Percentiles rank a stretch among this genome's conserved stretches.
These are phyloP conservation scores for Fusarium armeniacum DNA, from an alignment of 2,329 filamentous ascomycete genomes.

Conservation along the genomic window DNA sequence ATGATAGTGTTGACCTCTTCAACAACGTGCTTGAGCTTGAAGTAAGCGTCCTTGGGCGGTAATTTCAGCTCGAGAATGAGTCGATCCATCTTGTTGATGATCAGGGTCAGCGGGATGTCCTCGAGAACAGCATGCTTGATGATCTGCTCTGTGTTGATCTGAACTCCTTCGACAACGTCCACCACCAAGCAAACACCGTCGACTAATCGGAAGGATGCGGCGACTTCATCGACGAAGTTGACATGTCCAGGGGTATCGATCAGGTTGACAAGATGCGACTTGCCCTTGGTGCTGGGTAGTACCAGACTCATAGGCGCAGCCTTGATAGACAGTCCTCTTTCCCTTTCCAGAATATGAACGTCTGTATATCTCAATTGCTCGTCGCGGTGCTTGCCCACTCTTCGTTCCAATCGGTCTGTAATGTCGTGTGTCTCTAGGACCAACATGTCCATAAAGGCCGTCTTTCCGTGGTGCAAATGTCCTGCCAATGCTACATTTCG, in stretches of 20 bases:
- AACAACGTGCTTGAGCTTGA: conserved; percentile 98
- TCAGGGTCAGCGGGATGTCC: conserved; percentile 86
- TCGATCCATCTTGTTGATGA: conserved; percentile 98
- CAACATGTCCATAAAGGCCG: conserved; percentile 97
- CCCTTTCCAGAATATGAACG: conserved; percentile 87
- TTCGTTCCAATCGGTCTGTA: conserved; percentile 80
- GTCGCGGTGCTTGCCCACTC: conserved; percentile 83
- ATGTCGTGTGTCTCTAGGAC: conserved; percentile 96
- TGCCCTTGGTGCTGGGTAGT: conserved; percentile 87
- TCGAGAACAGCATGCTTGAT: conserved; percentile 96
- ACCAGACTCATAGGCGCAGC: conserved; percentile 94
- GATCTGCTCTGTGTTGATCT: conserved; percentile 95
- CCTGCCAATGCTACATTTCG: conserved; percentile 93
- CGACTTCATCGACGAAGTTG: conserved; percentile 98
- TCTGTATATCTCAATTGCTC: conserved; percentile 97
- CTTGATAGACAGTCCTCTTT: conserved; percentile 92
- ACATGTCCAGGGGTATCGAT: conserved; percentile 97
- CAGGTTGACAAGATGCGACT: conserved; percentile 95
- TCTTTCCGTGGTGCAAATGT: conserved; percentile 97
- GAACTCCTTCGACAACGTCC: conserved; percentile 98
- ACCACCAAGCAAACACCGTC: conserved; percentile 95
- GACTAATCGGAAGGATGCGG: conserved; percentile 85
- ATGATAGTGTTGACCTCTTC: conserved; percentile 98
- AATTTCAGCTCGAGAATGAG: conserved; percentile 94
- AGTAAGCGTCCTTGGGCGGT: conserved; percentile 95